Percentiles rank a stretch among this genome's conserved stretches.
phyloP scores from a whole-genome alignment of 495 filamentous ascomycete genomes.

The Polyplosphaeria fusca region DNA sequence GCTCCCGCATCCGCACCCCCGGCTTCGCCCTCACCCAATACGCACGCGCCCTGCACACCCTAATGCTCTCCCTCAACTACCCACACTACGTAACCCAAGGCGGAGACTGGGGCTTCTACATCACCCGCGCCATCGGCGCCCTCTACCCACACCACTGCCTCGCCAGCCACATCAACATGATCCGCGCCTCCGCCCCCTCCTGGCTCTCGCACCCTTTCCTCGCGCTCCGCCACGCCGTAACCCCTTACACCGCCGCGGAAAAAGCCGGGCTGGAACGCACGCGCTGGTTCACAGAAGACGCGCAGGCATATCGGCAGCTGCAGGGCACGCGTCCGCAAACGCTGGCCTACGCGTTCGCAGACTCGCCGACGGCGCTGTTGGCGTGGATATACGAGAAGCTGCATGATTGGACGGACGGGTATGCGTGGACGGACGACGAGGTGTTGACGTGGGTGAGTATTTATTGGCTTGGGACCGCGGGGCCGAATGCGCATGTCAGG shows the following conservation, averaged over 20 bases:
- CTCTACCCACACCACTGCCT: constrained; percentile 56
- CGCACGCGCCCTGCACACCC: constrained; percentile 57
- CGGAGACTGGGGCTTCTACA: constrained; percentile 66
- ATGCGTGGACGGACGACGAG: constrained; percentile 55
- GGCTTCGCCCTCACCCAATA: constrained; percentile 59
- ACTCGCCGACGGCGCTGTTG: constrained; percentile 52
- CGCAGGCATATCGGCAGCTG: constrained; percentile 45
- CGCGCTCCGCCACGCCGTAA: constrained; percentile 43
- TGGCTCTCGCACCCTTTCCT: constrained; percentile 45
- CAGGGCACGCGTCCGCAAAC: constrained; percentile 53
- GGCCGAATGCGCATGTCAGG: constrained; percentile 48
- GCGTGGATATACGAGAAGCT: constrained; percentile 58
- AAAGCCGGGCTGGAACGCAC: constrained; percentile 39
- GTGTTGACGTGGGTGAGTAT: constrained; percentile 55
- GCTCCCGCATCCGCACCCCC: constrained; percentile 50
- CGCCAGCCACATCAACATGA: constrained; percentile 65
- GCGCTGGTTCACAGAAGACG: constrained; percentile 41
- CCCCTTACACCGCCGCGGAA: constrained; percentile 43
- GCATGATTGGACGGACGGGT: constrained; percentile 50
- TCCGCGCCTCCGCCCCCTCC: constrained; percentile 42
- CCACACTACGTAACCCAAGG: constrained; percentile 63
- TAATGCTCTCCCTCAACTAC: constrained; percentile 70
- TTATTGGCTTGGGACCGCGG: constrained; percentile 52
- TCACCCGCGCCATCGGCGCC: constrained; percentile 56
- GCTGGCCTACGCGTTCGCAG: constrained; percentile 49